Base-by-base conservation (phyloP, 495 filamentous ascomycete genomes). In the Annulohypoxylon bovei region DNA sequence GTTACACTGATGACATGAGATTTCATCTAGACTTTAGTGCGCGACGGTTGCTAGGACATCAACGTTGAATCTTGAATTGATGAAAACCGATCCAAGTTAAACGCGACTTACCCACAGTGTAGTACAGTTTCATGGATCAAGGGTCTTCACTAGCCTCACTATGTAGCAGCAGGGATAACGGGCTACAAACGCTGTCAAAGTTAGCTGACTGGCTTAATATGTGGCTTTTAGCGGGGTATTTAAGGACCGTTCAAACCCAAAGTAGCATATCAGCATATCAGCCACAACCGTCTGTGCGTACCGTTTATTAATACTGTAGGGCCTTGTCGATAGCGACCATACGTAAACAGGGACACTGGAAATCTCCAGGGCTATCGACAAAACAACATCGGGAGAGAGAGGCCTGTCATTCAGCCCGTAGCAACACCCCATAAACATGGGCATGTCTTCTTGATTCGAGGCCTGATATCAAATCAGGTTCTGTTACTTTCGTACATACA, bases 381-480 rank as follows among this genome's bases (percentile, higher is more conserved):
- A 18, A 70, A 70, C 67, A 70, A 65, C 61, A 64, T 54, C 55
- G 28, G 50, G 30, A 8, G 47, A 47, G 56, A n/a, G n/a, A 63
- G 59, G 47, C 57, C 67, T 49, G 55, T 55, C 27, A 70, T 70
- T 49, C 20, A 47, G 16, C 53, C 67, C 60, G 56, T 16, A 6
- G 20, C 30, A 47, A 16, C 22, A 55, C n/a, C 22, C 32, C 52
- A 33, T 65, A 55, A 64, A 65, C 60, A 64, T 70, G 67, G 60
- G 44, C 50, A 63, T 58, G 22, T 55, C 20, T 69, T 44, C 39
- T 58, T 44, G 37, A 64, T 18, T 64, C 35, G 25, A 28, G 18
- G 23, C 52, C 40, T 42, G 25, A 62, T 42, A 50, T 40, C 39
- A 59, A 64, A n/a, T 55, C 47, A 14, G 23, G 25, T 25, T 37